These are phyloP conservation scores for Aspergillus intermedius DNA, from an alignment of 2,329 filamentous ascomycete genomes.

Conservation along the genomic window DNA sequence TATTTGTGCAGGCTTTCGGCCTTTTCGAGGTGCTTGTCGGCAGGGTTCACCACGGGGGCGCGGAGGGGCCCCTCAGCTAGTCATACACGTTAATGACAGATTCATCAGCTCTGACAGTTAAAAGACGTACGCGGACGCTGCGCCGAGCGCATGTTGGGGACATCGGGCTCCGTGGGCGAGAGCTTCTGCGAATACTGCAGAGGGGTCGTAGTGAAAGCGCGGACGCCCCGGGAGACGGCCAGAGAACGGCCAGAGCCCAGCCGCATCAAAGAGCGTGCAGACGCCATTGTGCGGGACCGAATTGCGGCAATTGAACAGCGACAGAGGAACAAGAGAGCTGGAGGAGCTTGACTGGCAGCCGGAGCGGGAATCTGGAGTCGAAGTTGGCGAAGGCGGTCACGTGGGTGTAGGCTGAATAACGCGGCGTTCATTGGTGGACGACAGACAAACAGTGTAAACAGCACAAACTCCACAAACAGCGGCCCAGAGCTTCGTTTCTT, in stretches of 20 bases:
- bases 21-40: conserved; percentile 87
- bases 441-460: conserved; percentile 14
- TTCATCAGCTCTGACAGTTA: background rate
- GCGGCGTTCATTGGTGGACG: conserved; percentile 17
- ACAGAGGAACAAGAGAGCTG: conserved; percentile 16
- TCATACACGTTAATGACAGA: background rate
- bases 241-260: conserved; percentile 36
- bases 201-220: conserved; percentile 35
- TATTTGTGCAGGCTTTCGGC: conserved; percentile 86
- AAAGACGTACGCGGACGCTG: conserved; percentile 41
- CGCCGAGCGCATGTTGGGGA: conserved; percentile 62
- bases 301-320: conserved; percentile 19
- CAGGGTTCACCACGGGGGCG: conserved; percentile 77
- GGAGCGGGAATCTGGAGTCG: conserved; percentile 13
- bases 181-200: conserved; percentile 40
- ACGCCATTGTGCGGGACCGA: conserved; percentile 36
- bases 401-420: conserved; percentile 11
- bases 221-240: conserved; percentile 25
- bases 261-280: conserved; percentile 40
- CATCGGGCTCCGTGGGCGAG: conserved; percentile 52
- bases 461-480: conserved; percentile 17
- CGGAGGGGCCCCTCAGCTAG: conserved; percentile 58
- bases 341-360: conserved; percentile 8
- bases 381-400: conserved; percentile 18
- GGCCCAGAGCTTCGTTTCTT: conserved; percentile 18